A percentile compares a stretch with the other conserved stretches of the same genome.
These are phyloP conservation scores for Coniella lustricola DNA, from an alignment of 2,329 filamentous ascomycete genomes.

Conservation along the genomic window DNA sequence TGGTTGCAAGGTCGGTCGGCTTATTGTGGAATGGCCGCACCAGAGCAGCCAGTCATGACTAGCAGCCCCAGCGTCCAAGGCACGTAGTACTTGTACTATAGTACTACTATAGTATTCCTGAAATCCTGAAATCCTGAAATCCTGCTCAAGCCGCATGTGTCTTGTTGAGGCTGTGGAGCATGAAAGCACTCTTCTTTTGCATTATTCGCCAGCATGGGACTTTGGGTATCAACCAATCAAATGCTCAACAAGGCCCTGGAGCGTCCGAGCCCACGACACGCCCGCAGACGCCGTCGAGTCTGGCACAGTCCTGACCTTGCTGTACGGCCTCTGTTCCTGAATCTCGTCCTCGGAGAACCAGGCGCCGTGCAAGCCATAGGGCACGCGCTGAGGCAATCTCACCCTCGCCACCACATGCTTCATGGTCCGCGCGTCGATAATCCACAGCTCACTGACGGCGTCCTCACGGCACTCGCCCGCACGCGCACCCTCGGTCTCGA, in stretches of 20 bases:
- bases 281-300: background rate
- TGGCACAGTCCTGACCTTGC: constrained; percentile 2
- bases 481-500: constrained; percentile 43
- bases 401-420: constrained; percentile 50
- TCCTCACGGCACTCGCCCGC: constrained; percentile 36
- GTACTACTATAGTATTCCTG: too few relatives aligned
- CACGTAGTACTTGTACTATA: too few relatives aligned
- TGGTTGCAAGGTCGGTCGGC: too few relatives aligned
- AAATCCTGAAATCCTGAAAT: too few relatives aligned
- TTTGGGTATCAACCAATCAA: constrained; percentile 9
- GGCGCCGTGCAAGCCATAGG: constrained; percentile 60
- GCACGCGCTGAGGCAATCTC: constrained; percentile 56
- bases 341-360: constrained; percentile 54
- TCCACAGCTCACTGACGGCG: constrained; percentile 57
- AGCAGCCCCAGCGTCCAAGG: too few relatives aligned
- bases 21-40: too few relatives aligned
- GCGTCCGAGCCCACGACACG: background rate
- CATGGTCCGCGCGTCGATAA: constrained; percentile 60
- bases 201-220: too few relatives aligned
- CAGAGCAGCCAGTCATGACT: too few relatives aligned
- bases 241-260: constrained; percentile 6
- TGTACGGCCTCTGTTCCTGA: constrained; percentile 33
- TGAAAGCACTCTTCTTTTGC: too few relatives aligned
- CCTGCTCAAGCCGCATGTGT: too few relatives aligned
- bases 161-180: too few relatives aligned